These are phyloP conservation scores for Austroboletus eburneus DNA, from an alignment of 768 basidiomycete genomes.

Conservation along the genomic window DNA sequence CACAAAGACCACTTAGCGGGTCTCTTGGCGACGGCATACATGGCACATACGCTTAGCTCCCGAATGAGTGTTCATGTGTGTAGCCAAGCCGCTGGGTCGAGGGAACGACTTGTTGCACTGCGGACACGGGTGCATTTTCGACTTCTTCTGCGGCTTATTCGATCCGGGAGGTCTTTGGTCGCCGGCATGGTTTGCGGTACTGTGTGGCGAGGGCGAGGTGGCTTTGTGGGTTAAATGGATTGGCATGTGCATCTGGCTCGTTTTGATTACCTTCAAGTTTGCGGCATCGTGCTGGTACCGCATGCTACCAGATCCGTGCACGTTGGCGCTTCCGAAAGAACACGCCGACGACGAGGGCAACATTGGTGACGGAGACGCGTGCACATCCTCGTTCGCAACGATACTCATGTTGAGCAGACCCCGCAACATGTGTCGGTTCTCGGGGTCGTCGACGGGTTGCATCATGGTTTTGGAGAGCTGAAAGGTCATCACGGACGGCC, in stretches of 20 bases:
- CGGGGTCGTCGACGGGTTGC: constrained; percentile 26
- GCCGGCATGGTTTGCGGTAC: neutral
- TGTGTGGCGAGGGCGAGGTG: constrained; percentile 10
- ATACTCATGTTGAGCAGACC: constrained; percentile 16
- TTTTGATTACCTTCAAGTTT: neutral
- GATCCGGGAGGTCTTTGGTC: constrained; percentile 11
- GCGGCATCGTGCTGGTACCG: constrained; percentile 17
- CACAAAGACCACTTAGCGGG: constrained; percentile 6
- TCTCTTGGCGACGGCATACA: neutral
- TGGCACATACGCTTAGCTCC: constrained; percentile 44
- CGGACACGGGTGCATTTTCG: constrained; percentile 48
- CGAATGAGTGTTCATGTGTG: constrained; percentile 52
- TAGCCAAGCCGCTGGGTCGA: constrained; percentile 47
- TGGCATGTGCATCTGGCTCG: constrained; percentile 14
- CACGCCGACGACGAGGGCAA: constrained; percentile 4
- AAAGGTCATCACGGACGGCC: constrained; percentile 30
- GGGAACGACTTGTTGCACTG: constrained; percentile 45
- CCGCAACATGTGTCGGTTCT: constrained; percentile 19
- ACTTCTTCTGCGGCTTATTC: constrained; percentile 33
- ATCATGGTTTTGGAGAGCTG: constrained; percentile 23
- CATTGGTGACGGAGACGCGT: constrained; percentile 3
- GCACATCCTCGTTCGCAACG: constrained; percentile 10
- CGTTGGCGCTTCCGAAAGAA: constrained; percentile 1
- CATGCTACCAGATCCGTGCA: constrained; percentile 25
- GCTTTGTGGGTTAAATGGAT: constrained; percentile 1